A percentile compares a stretch with the other conserved stretches of the same genome.
phyloP scores from a whole-genome alignment of 1,284 basidiomycete genomes.

The Irpex rosettiformis region DNA sequence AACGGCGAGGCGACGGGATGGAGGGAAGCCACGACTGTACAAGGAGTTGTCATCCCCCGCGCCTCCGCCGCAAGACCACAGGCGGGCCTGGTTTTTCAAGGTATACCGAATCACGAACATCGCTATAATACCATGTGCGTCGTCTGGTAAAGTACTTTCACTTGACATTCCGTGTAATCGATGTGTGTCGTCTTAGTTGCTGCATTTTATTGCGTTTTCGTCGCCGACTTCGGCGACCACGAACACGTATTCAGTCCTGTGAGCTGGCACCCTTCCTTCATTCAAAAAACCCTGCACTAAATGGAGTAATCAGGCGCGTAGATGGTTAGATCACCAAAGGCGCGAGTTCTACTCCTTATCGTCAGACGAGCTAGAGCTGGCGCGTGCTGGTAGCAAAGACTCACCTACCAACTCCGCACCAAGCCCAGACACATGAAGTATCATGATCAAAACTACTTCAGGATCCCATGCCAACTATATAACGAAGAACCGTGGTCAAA shows the following conservation, averaged over 20 bases:
- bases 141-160: not conserved
- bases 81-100: conserved; percentile 21
- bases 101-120: conserved; percentile 25
- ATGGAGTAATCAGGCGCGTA: conserved; percentile 24
- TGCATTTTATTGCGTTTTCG: conserved; percentile 54
- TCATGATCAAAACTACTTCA: no score
- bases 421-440: not conserved
- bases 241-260: conserved; percentile 72
- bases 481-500: no score
- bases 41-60: not conserved
- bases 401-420: not conserved
- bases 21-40: not conserved
- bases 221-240: conserved; percentile 62
- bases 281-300: not conserved
- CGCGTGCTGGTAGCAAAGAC: conserved; percentile 1
- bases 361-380: conserved; percentile 30
- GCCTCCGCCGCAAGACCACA: conserved; percentile 18
- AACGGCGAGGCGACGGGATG: not conserved
- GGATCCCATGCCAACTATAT: no score
- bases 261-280: conserved; percentile 24
- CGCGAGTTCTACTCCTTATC: conserved; percentile 34
- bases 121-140: conserved; percentile 25
- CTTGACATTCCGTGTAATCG: not conserved
- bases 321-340: conserved; percentile 31
- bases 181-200: conserved; percentile 35